Base-by-base conservation (phyloP, 2,329 filamentous ascomycete species). In the Aspergillus carbonarius region DNA sequence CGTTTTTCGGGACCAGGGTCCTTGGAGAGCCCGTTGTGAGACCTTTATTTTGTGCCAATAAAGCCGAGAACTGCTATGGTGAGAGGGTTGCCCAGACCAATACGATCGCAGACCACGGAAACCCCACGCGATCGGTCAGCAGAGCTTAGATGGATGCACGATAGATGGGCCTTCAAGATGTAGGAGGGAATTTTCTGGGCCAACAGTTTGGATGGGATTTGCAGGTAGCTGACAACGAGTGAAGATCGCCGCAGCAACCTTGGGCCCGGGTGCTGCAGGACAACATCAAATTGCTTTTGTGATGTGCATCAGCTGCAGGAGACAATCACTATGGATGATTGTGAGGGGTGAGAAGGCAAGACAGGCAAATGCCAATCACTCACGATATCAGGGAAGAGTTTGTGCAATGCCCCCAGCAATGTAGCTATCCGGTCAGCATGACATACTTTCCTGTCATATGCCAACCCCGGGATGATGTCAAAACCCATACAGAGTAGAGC, bases 71-170 rank as follows among this genome's bases (percentile, higher is more conserved):
- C n/a, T 46, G 23, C 5, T 20, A 34, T 13, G 37, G 23, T 63
- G 60, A 60, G 60, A 52, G 60, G 61, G 57, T 61, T 56, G 56
- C 44, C 27, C 39, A 52, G 17, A 35, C 56, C 59, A 63, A 62
- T 61, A 56, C 39, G 4, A 13, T 53, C n/a, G 30, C 51, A 15
- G 30, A 12, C 44, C 30, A 49, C 32, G 23, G 37, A 35, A 34
- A 61, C 59, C 59, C 58, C 55, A 63, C 52, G 53, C 34, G 27
- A 32, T 54, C 40, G 40, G 46, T 54, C 48, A 50, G 18, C 48
- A 27, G 17, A 25, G 30, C 18, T 54, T 54, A 54, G 39, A 42
- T 42, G 39, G 13, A 42, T 10, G 39, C 5, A 20, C 10, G 10
- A 42, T 23, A 39, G 49, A 47, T 23, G 18, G 34, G 17, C 47